phyloP scores from a whole-genome alignment of 208 protist genomes.

The Wallacemonas sp. region DNA sequence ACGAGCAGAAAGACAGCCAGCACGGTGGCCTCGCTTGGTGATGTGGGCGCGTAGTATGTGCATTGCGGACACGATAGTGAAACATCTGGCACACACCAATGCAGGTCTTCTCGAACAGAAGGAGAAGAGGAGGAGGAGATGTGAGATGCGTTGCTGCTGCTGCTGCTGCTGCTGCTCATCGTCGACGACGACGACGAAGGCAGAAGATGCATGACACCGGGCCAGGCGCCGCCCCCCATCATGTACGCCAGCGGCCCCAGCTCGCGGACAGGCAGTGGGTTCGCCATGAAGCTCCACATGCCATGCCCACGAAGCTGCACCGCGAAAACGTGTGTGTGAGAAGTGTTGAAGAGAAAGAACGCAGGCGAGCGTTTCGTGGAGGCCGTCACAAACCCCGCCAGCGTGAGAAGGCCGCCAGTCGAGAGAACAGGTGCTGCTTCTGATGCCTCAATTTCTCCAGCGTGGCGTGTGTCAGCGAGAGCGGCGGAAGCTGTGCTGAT shows the following conservation, averaged over 20 bases:
- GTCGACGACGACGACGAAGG: too few species aligned
- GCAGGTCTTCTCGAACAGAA: slow-evolving; percentile 27
- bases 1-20: slow-evolving; percentile 54
- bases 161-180: too few species aligned
- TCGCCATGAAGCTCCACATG: slow-evolving; percentile 50
- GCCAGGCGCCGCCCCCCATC: slow-evolving; percentile 46
- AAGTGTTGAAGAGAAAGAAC: slow-evolving; percentile 49
- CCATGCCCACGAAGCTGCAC: slow-evolving; percentile 65
- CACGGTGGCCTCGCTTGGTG: slow-evolving; percentile 19
- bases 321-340: slow-evolving; percentile 51
- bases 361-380: slow-evolving; percentile 41
- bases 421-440: slow-evolving; percentile 14
- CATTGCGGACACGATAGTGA: slow-evolving; percentile 25
- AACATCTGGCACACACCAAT: slow-evolving; percentile 53
- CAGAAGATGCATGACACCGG: slow-evolving; percentile 32
- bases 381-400: slow-evolving; percentile 67
- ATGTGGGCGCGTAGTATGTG: slow-evolving; percentile 6
- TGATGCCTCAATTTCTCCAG: too few species aligned
- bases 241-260: slow-evolving; percentile 42
- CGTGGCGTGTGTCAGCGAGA: too few species aligned
- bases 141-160: too few species aligned
- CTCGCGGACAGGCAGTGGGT: slow-evolving; percentile 28
- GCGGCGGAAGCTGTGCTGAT: too few species aligned
- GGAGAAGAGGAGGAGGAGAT: background rate
- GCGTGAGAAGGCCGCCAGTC: slow-evolving; percentile 31